Percentiles rank a stretch among this genome's conserved stretches.
phyloP scores from a whole-genome alignment of 805 yeast genomes.

The Priceomyces fermenticarens region DNA sequence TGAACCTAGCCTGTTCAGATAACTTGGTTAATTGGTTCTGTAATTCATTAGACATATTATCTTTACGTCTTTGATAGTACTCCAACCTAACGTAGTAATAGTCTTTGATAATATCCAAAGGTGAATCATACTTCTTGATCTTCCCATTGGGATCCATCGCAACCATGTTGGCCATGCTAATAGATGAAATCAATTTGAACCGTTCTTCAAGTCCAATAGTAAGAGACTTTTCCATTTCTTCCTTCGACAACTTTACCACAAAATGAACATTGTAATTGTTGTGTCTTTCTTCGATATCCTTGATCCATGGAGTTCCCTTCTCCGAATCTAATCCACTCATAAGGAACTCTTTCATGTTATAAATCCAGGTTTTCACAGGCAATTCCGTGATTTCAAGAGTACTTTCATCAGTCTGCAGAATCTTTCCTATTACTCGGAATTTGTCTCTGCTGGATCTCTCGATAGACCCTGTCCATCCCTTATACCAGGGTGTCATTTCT shows the following conservation, averaged over 20 bases:
- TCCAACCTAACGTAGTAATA: slow-evolving; percentile 85
- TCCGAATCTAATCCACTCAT: slow-evolving; percentile 77
- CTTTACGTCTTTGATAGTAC: slow-evolving; percentile 88
- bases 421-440: slow-evolving; percentile 73
- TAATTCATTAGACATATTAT: slow-evolving; percentile 62
- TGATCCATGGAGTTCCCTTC: slow-evolving; percentile 78
- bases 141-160: slow-evolving; percentile 90
- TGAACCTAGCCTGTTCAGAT: slow-evolving; percentile 83
- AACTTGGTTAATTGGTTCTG: slow-evolving; percentile 74
- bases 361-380: slow-evolving; percentile 92
- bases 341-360: slow-evolving; percentile 81
- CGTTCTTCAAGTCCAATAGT: slow-evolving; percentile 77
- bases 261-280: slow-evolving; percentile 69
- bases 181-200: slow-evolving; percentile 69
- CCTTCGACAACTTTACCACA: slow-evolving; percentile 66
- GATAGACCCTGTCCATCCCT: slow-evolving; percentile 90
- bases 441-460: slow-evolving; percentile 63
- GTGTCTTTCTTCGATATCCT: slow-evolving; percentile 94
- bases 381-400: slow-evolving; percentile 88
- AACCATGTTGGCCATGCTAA: slow-evolving; percentile 85
- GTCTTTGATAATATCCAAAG: slow-evolving; percentile 76
- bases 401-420: slow-evolving; percentile 75
- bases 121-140: slow-evolving; percentile 74
- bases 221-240: slow-evolving; percentile 79
- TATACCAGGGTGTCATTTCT: slow-evolving; percentile 88